Conservation (phyloP, 495 filamentous ascomycete genomes). For the Podospora sp. region DNA sequence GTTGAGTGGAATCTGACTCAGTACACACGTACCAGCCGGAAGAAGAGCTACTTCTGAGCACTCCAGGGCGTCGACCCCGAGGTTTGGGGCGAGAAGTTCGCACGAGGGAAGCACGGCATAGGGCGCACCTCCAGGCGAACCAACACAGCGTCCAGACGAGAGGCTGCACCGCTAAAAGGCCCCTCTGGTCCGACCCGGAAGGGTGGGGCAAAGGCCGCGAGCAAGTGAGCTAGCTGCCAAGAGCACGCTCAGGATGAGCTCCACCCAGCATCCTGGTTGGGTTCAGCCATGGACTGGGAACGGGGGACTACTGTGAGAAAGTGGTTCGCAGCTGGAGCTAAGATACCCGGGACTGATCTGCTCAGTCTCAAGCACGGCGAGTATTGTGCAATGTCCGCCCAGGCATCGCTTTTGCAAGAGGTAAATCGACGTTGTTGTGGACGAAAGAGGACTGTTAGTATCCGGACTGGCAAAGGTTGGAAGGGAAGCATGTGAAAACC, state of each 20-base stretch:
- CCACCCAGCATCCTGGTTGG: background rate
- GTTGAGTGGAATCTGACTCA: slow-evolving; percentile 93
- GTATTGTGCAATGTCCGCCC: background rate
- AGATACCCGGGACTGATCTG: slow-evolving; percentile 14
- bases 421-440: too few species aligned
- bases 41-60: slow-evolving; percentile 84
- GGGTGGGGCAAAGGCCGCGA: background rate
- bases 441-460: too few species aligned
- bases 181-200: background rate
- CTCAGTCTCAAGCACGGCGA: background rate
- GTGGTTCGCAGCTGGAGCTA: background rate
- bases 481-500: too few species aligned
- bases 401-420: background rate
- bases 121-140: background rate
- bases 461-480: too few species aligned
- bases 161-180: too few species aligned
- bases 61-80: background rate
- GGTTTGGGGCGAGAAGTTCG: background rate
- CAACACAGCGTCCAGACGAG: background rate
- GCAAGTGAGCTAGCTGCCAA: background rate
- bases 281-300: background rate
- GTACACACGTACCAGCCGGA: slow-evolving; percentile 87
- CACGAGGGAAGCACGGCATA: background rate
- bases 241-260: background rate
- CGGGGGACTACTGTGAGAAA: background rate